Evolutionary conservation across 352 stramenopile species (phyloP), one percentile per base, ranked within the genome.

Genomic region (Phytophthora meadii): DNA sequence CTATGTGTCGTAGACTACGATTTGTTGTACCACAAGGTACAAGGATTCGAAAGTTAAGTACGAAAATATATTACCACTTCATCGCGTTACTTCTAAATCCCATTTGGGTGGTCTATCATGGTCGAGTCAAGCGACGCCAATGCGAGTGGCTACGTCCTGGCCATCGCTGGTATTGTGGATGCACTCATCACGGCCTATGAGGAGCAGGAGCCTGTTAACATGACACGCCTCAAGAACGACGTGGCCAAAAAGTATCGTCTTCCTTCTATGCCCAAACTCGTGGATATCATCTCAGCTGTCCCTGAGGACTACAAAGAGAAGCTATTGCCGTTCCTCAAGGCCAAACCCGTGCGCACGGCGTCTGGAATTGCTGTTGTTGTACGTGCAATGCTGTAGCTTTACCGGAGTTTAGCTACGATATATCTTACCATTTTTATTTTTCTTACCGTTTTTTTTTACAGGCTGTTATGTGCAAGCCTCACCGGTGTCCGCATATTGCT

Each of bases 391-490:
- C 24, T 62, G 28, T 11, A 36, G 19, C 17, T 61, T 61, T 52
- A 61, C 30, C 7, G 32, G 37, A 17, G 34, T 49, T 5, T 54
- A 30, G 24, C 2, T 2, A 57, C 2, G 27, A 30, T 4, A 30
- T 30, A 58, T 40, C 37, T 48, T 12, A 58, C 27, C 47, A 10
- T 47, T 30, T 30, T 30, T 30, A 19, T 22, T 22, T 22, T 22
- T 30, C 27, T 30, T 27, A 15, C 30, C 47, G 1, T 54, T 42
- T 17, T 8, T 36, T 3, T 48, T 12, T 40, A 5, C 58, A 86
- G 72, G 96, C 97, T 0, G 96, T 99, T 15, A 99, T 99, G 96
- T 97, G 81, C 74, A 99, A 99, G 71, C 97, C 96, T 3, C 97
- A 99, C 77, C 92, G 96, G n/a, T 99, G 97, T 77, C 96, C 97